Base-by-base conservation (phyloP, 129 eudicot genomes). In the Arctium minus region DNA sequence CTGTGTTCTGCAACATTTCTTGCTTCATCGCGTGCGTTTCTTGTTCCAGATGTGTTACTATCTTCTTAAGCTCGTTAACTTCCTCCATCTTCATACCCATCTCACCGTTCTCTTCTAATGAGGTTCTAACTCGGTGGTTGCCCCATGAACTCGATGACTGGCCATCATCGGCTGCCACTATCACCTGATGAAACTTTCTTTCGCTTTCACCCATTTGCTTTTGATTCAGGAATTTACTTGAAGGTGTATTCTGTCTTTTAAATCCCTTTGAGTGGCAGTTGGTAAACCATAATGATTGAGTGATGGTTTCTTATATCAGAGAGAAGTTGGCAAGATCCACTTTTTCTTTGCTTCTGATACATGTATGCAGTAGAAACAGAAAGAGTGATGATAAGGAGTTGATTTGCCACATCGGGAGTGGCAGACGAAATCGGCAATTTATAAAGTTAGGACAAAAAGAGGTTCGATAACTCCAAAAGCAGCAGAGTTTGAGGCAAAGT, bases 1-100 rank as follows among this genome's bases (percentile, higher is more conserved):
- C 82, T n/a, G 77, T 62, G 44, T 77, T 67, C n/a, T 78, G 86
- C 12, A 67, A 35, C 79, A 92, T 71, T 74, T 82, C 90, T 79
- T 72, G 84, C 86, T 84, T 87, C 42, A 88, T 81, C 40, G 37
- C 37, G 79, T 67, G 69, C 9, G 78, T 72, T 81, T 89, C 93
- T 82, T 92, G 87, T 86, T 90, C 97, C 8, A 90, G 90, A 89
- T 69, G 22, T 72, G 80, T 82, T 73, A 90, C 70, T 79, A 89
- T 87, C 78, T 67, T 82, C 56, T 87, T 85, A n/a, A 92, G 88
- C 60, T 70, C 88, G 77, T 40, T 40, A 5, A 85, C 78, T 69
- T 83, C 77, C 50, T 75, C 44, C n/a, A 72, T 65, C 12, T 39
- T 27, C 30, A 5, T 73, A 48, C 73, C 76, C 36, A 27, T 22